Conservation (phyloP, 129 eudicot genomes). For the Flaveria bidentis region DNA sequence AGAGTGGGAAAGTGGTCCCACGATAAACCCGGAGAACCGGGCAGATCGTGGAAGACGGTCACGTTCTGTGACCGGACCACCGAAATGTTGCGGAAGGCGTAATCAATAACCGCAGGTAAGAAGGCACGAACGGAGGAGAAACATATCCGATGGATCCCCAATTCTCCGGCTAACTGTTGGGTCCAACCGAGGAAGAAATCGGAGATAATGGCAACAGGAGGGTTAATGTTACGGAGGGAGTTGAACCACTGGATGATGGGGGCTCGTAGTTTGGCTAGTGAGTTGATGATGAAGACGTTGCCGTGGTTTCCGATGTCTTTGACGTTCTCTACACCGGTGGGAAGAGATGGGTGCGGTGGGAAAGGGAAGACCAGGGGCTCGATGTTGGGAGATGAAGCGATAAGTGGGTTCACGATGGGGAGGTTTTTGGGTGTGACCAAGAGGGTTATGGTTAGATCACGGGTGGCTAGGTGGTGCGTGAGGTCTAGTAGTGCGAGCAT, state of each 20-base stretch:
- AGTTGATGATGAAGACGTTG: constrained; percentile 42
- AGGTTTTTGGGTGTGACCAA: constrained; percentile 82
- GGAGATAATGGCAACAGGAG: constrained; percentile 65
- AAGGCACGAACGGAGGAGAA: constrained; percentile 50
- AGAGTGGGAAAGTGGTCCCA: constrained; percentile 55
- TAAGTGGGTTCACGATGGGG: constrained; percentile 56
- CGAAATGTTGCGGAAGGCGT: constrained; percentile 30
- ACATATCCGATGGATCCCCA: constrained; percentile 52
- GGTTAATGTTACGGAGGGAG: constrained; percentile 38
- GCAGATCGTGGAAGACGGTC: constrained; percentile 39
- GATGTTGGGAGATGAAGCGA: constrained; percentile 58
- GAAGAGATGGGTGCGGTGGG: constrained; percentile 61
- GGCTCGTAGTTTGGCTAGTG: constrained; percentile 45
- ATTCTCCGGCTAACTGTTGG: constrained; percentile 41
- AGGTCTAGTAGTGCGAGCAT: constrained; percentile 76
- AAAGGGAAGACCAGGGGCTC: constrained; percentile 59
- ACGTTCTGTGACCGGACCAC: constrained; percentile 23
- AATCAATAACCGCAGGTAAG: constrained; percentile 24
- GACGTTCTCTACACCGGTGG: constrained; percentile 61
- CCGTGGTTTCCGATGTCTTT: constrained; percentile 61
- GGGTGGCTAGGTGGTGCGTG: constrained; percentile 51
- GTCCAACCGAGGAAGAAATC: constrained; percentile 88
- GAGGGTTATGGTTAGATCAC: constrained; percentile 56
- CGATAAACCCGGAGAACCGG: constrained; percentile 45
- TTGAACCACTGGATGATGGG: constrained; percentile 53